These are phyloP conservation scores for Incumbomyces lentus DNA, from an alignment of 2,329 filamentous ascomycete species.

Conservation along the genomic window DNA sequence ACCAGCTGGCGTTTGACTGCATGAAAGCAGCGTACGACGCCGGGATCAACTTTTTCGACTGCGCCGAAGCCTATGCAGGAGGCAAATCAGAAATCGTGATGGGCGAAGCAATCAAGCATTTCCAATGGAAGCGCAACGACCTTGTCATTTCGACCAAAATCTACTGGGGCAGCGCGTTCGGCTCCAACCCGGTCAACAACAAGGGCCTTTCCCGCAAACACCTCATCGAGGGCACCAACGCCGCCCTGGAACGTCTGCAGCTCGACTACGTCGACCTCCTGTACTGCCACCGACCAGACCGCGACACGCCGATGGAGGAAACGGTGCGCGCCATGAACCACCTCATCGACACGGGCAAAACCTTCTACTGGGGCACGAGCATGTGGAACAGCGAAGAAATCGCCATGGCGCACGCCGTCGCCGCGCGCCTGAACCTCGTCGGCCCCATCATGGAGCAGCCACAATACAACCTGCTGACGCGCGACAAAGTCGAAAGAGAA, in stretches of 20 bases:
- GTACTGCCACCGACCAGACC: constrained; percentile 61
- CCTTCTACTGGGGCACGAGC: constrained; percentile 62
- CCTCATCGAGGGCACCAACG: constrained; percentile 54
- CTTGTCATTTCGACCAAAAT: constrained; percentile 44
- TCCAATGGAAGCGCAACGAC: constrained; percentile 48
- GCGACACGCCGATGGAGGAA: constrained; percentile 60
- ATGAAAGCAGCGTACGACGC: constrained; percentile 46
- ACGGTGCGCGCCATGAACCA: constrained; percentile 62
- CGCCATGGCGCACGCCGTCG: constrained; percentile 50
- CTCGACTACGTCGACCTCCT: constrained; percentile 60
- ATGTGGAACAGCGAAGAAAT: constrained; percentile 62
- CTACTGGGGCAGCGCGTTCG: constrained; percentile 48
- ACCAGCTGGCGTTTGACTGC: constrained; percentile 36
- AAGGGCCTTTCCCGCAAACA: constrained; percentile 60
- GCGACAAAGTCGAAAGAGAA: constrained; percentile 53
- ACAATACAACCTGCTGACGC: constrained; percentile 54
- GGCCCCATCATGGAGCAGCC: constrained; percentile 58
- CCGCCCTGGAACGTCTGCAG: constrained; percentile 50
- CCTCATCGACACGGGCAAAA: constrained; percentile 57
- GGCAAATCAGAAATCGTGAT: constrained; percentile 47
- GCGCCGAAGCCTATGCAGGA: constrained; percentile 42
- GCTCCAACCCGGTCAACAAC: constrained; percentile 56
- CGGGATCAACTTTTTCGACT: constrained; percentile 48
- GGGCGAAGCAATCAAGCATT: constrained; percentile 43
- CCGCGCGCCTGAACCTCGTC: constrained; percentile 50